These are phyloP conservation scores for Leptodermis oblonga DNA, from an alignment of 257 asterid species.

Conservation along the genomic window DNA sequence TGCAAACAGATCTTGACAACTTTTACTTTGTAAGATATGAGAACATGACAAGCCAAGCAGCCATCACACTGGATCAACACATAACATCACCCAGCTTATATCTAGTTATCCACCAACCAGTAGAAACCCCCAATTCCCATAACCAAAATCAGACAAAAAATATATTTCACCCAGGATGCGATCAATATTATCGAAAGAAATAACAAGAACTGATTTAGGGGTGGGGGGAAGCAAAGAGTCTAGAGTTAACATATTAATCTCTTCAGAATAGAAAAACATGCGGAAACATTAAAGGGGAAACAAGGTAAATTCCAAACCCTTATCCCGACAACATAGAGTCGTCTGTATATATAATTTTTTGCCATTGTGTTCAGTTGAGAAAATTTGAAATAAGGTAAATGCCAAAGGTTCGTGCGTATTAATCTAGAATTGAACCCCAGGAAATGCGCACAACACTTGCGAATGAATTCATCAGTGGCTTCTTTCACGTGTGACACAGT, in stretches of 20 bases:
- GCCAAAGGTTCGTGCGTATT: too few relatives aligned
- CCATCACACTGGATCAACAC: neutral
- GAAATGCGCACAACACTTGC: too few relatives aligned
- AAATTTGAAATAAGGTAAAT: too few relatives aligned
- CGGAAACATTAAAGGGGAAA: too few relatives aligned
- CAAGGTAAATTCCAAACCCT: too few relatives aligned
- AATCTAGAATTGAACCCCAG: too few relatives aligned
- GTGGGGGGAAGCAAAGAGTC: neutral
- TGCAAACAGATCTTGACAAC: conserved; percentile 7
- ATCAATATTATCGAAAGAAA: neutral
- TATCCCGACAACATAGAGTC: too few relatives aligned
- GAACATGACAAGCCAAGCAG: conserved; percentile 1
- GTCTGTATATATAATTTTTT: too few relatives aligned
- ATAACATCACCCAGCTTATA: neutral
- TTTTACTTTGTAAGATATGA: neutral
- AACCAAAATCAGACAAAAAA: neutral
- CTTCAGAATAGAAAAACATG: too few relatives aligned
- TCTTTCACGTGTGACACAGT: neutral
- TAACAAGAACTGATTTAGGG: too few relatives aligned
- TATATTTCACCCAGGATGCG: neutral
- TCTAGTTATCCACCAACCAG: neutral
- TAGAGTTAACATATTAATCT: neutral
- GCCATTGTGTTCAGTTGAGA: too few relatives aligned
- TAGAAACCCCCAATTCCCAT: neutral
- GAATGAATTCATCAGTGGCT: neutral